Base-by-base conservation (phyloP, 805 yeast species). In the Vanderwaltozyma tropicalis region DNA sequence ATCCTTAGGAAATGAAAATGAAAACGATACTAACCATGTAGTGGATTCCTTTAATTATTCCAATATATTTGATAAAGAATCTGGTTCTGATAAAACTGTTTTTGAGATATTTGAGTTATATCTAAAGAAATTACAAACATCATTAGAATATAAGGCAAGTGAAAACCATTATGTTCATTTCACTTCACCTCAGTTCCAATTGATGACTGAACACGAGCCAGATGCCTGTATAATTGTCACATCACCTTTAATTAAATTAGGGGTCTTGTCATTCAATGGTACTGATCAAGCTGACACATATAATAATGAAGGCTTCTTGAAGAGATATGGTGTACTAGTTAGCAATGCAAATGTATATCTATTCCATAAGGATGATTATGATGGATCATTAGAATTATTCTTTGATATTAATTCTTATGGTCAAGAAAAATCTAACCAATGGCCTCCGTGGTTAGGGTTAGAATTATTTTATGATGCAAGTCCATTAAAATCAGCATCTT, bases 371-470 rank as follows among this genome's bases (percentile, higher is more conserved):
- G 66, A 66, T 5, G 76, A 74, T 17, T 62, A 68, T 28, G 50
- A 58, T 16, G 49, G 58, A 20, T 55, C 66, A 17, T 64, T 68
- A 5, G 67, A 66, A 35, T 49, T 68, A 9, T 64, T 68, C 24
- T 68, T 71, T 47, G 69, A 72, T 31, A 59, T 63, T 11, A 58
- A 61, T 11, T 62, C 72, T 2, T 87, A 85, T 59, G 92, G 95
- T 1, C 71, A 82, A 2, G 57, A 50, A 5, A 41, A 44, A 7
- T 15, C 14, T 25, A 45, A 44, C 5, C 40, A 59, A 3, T 88
- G 96, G 96, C 96, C 96, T 2, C 94, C 95, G 0, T 88, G 95
- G 86, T 57, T 87, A 25, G 86, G 88, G 1, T 55, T 74, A 34
- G 94, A 85, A 49, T 64, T 78, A 17, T 75, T 83, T 44, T 71